A percentile compares a stretch with the other conserved stretches of the same genome.
These are phyloP conservation scores for Coemansia sp. DNA, from an alignment of 192 early-diverging fungal species.

Conservation along the genomic window DNA sequence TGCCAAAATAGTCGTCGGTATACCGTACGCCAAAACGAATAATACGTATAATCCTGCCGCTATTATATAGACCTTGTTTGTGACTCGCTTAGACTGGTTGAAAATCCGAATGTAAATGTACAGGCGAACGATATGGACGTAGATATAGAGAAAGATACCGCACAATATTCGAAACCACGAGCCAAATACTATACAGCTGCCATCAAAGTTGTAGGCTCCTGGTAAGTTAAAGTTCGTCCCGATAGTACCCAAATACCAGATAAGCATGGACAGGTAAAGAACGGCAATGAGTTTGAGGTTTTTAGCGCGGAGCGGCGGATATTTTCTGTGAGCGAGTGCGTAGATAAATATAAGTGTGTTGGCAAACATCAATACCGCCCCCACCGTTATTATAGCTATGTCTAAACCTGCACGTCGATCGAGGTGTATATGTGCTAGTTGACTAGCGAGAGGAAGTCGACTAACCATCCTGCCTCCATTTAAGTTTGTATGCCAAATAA, in stretches of 20 bases:
- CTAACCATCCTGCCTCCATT: conserved; percentile 2
- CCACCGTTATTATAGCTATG: conserved; percentile 18
- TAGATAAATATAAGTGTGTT: conserved; percentile 42
- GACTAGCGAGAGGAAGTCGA: background rate
- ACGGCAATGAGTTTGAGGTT: conserved; percentile 36
- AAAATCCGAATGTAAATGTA: conserved; percentile 53
- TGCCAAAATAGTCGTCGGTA: conserved; percentile 29
- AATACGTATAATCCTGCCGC: background rate
- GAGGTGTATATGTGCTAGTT: conserved; percentile 4
- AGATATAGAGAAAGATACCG: conserved; percentile 39
- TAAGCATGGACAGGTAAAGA: conserved; percentile 37
- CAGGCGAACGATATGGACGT: conserved; percentile 35
- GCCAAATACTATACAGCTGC: conserved; percentile 36
- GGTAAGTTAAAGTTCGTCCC: conserved; percentile 44
- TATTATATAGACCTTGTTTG: conserved; percentile 11
- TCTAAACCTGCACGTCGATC: conserved; percentile 13
- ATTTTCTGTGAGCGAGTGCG: conserved; percentile 21
- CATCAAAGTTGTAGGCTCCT: conserved; percentile 3
- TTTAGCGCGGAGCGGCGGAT: conserved; percentile 48
- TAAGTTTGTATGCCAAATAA: background rate
- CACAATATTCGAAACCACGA: conserved; percentile 43
- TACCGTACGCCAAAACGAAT: conserved; percentile 22
- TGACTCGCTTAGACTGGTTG: conserved; percentile 16
- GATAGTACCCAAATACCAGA: conserved; percentile 45
- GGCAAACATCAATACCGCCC: conserved; percentile 28